Conservation (phyloP, 345 rosid genomes). For the Pelargonium nanum region DNA sequence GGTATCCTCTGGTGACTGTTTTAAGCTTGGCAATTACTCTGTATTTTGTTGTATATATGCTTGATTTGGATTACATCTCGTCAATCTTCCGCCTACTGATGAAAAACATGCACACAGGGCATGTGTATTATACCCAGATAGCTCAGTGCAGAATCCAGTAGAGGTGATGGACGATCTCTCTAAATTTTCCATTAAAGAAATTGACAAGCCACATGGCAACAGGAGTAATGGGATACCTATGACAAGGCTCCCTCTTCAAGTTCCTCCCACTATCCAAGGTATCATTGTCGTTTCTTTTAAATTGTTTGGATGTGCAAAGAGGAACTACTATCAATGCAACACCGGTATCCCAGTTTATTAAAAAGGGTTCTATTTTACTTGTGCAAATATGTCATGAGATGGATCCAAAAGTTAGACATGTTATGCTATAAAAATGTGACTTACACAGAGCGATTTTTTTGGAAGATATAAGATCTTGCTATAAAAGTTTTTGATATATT, state of each 20-base stretch:
- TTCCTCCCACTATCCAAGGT: conserved; percentile 66
- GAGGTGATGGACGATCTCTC: conserved; percentile 65
- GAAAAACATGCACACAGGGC: conserved; percentile 37
- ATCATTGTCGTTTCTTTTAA: not conserved
- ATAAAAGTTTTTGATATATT: no score
- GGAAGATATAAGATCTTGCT: no score
- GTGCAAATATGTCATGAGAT: not conserved
- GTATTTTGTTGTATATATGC: not conserved
- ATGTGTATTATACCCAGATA: conserved; percentile 75
- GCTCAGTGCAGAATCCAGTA: conserved; percentile 37
- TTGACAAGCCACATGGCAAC: conserved; percentile 49
- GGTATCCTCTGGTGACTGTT: conserved; percentile 28
- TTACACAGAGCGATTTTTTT: no score
- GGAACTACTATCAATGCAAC: not conserved
- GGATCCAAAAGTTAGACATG: no score
- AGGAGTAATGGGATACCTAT: conserved; percentile 51
- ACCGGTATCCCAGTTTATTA: not conserved
- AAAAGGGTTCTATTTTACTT: no score
- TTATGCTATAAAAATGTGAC: no score
- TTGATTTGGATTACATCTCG: not conserved
- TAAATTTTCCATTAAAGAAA: conserved; percentile 73
- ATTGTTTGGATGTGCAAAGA: not conserved
- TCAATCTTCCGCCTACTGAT: conserved; percentile 3
- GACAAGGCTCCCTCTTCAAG: conserved; percentile 76
- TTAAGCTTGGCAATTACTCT: not conserved